Percentiles rank a stretch among this genome's conserved stretches.
phyloP scores from a whole-genome alignment of 768 basidiomycete genomes.

The Russula olivacea region DNA sequence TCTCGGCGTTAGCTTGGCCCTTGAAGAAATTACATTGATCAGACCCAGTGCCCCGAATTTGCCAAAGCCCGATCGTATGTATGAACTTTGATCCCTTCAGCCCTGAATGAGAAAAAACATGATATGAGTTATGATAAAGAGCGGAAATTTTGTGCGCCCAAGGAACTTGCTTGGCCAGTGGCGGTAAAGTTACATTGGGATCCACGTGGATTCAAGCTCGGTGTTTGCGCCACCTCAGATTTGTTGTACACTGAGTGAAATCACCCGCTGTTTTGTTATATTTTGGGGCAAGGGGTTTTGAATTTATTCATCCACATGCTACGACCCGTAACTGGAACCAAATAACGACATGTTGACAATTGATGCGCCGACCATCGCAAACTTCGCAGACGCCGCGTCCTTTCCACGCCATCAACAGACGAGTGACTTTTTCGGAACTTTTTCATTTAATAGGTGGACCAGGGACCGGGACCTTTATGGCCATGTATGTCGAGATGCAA shows the following conservation, averaged over 20 bases:
- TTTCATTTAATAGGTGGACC: conserved; percentile 9
- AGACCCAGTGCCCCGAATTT: neutral
- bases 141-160: neutral
- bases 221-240: no score
- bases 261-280: conserved; percentile 3
- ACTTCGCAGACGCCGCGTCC: neutral
- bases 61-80: neutral
- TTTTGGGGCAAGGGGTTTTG: neutral
- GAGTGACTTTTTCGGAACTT: neutral
- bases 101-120: neutral
- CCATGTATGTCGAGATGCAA: neutral
- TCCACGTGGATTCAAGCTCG: neutral
- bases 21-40: neutral
- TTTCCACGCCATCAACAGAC: conserved; percentile 7
- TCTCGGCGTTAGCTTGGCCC: conserved; percentile 13
- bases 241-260: neutral
- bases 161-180: neutral
- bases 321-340: neutral
- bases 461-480: neutral
- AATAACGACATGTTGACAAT: conserved; percentile 15
- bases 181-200: neutral
- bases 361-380: neutral
- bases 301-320: neutral
- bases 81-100: neutral
- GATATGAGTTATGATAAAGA: neutral